Conservation (phyloP, 441 rosid species). For the Pelargonium cotyledonis region DNA sequence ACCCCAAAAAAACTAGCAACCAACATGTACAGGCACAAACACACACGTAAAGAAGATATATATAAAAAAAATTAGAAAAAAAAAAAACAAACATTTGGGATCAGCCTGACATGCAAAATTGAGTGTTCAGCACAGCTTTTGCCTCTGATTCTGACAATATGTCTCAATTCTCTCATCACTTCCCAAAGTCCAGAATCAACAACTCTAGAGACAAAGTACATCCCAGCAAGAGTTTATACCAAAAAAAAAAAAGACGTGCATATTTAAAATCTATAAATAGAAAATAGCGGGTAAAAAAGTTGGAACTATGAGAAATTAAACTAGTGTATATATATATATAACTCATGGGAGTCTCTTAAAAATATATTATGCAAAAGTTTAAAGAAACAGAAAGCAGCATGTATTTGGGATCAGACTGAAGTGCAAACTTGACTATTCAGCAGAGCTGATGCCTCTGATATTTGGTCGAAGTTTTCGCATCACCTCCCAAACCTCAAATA, state of each 20-base stretch:
- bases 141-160: background rate
- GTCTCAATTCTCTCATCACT: background rate
- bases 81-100: conserved; percentile 15
- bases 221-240: no score
- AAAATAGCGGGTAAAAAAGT: no score
- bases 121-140: background rate
- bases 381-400: no score
- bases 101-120: conserved; percentile 34
- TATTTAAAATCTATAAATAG: no score
- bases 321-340: no score
- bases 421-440: conserved; percentile 42
- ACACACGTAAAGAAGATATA: background rate
- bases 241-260: no score
- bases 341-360: no score
- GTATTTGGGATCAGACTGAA: conserved; percentile 1
- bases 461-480: conserved; percentile 19
- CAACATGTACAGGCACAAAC: background rate
- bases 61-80: background rate
- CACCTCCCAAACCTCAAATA: conserved; percentile 26
- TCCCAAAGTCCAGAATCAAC: background rate
- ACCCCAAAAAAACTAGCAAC: no score
- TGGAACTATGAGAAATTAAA: no score
- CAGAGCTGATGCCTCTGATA: conserved; percentile 33
- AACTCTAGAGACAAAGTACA: no score
- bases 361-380: no score